These are phyloP conservation scores for Xanthoparmelia taractica DNA, from an alignment of 495 filamentous ascomycete genomes.

Conservation along the genomic window DNA sequence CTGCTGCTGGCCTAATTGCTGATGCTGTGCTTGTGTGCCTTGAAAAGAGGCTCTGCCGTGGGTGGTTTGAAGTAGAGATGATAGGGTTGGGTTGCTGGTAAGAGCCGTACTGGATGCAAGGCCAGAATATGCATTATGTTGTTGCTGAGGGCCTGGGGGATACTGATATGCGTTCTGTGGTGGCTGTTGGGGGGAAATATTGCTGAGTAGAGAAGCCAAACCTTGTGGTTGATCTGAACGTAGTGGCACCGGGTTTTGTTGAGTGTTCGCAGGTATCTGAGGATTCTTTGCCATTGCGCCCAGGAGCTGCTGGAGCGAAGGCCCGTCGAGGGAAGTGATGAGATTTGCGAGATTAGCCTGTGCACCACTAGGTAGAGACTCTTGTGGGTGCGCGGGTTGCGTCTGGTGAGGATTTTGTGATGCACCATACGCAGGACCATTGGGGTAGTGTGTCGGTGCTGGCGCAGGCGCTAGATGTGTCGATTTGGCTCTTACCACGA, in stretches of 20 bases:
- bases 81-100: slow-evolving; percentile 32
- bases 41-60: slow-evolving; percentile 28
- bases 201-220: slow-evolving; percentile 52
- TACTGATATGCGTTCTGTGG: slow-evolving; percentile 32
- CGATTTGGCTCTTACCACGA: slow-evolving; percentile 71
- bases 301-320: slow-evolving; percentile 64
- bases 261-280: slow-evolving; percentile 16
- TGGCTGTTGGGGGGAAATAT: slow-evolving; percentile 37
- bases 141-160: slow-evolving; percentile 31
- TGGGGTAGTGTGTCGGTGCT: slow-evolving; percentile 37
- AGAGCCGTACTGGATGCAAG: slow-evolving; percentile 33
- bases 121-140: slow-evolving; percentile 33
- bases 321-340: slow-evolving; percentile 59
- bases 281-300: slow-evolving; percentile 46
- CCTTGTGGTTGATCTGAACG: slow-evolving; percentile 43
- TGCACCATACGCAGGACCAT: slow-evolving; percentile 40
- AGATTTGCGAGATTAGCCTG: slow-evolving; percentile 47
- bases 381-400: slow-evolving; percentile 30
- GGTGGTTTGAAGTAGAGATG: slow-evolving; percentile 43
- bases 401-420: slow-evolving; percentile 35
- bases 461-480: slow-evolving; percentile 38
- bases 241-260: slow-evolving; percentile 17
- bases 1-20: slow-evolving; percentile 38
- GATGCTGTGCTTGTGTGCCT: slow-evolving; percentile 21
- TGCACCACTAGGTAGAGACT: slow-evolving; percentile 31